Evolutionary conservation across 1,284 basidiomycete genomes (phyloP).

Genomic region (Cutaneotrichosporon sp.): DNA sequence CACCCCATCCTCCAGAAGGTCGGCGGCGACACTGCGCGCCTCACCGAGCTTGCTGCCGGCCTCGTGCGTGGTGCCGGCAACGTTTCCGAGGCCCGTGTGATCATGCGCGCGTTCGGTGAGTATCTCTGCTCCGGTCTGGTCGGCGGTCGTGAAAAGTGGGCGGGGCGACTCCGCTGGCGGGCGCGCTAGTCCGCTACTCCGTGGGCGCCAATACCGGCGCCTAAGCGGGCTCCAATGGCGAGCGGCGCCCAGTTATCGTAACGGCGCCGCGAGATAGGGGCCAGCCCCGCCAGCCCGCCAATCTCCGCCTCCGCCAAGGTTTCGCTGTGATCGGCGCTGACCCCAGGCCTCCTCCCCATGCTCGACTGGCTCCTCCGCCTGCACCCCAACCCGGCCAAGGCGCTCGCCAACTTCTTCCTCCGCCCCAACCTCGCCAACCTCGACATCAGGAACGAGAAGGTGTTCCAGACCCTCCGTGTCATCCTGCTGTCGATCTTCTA

Average conservation of each 20-base stretch:
- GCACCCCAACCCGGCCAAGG: constrained; percentile 37
- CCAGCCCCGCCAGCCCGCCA: too few species aligned
- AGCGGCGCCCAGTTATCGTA: too few species aligned
- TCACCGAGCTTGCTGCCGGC: constrained; percentile 37
- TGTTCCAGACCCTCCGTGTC: constrained; percentile 43
- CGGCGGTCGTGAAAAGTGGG: constrained; percentile 1
- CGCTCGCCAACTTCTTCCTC: constrained; percentile 28
- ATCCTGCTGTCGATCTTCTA: constrained; percentile 46
- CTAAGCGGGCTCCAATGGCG: too few species aligned
- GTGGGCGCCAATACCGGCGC: neutral
- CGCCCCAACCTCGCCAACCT: constrained; percentile 21
- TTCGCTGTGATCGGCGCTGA: neutral
- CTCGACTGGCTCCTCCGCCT: constrained; percentile 41
- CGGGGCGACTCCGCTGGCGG: neutral
- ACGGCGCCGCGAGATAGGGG: too few species aligned
- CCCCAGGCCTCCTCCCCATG: constrained; percentile 43
- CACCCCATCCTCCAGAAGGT: constrained; percentile 26
- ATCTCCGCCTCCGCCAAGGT: neutral
- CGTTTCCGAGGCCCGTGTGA: constrained; percentile 46
- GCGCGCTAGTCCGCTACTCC: neutral
- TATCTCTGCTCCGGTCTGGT: constrained; percentile 2
- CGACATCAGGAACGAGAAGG: constrained; percentile 28
- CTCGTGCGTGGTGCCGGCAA: constrained; percentile 37
- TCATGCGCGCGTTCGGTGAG: constrained; percentile 52
- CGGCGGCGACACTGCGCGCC: constrained; percentile 9